Base-by-base conservation (phyloP, 306 rosid species). In the Vachellia collinsii region DNA sequence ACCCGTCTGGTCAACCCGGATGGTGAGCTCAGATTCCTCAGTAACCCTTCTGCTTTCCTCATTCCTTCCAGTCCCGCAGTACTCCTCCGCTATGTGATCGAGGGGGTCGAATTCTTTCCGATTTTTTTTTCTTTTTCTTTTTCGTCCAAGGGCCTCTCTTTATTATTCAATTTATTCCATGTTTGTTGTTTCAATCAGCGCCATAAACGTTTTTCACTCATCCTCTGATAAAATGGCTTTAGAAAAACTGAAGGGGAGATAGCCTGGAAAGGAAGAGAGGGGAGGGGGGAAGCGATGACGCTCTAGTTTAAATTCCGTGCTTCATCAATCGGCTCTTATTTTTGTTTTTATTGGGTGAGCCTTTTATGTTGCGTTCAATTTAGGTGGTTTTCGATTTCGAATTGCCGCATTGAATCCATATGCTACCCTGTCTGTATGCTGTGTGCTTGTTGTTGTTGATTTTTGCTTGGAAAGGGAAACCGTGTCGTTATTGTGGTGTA, bases 301-400 rank as follows among this genome's bases (percentile, higher is more conserved):
- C 39, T 83, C 79, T 81, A 67, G 19, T 82, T 74, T 74, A 69
- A 51, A 20, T 50, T 78, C 81, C 38, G 51, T 47, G 68, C 72
- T 77, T 76, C 7, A 29, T 79, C 61, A 43, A 77, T 29, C 71
- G 36, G 77, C 17, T 41, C 47, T 78, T 74, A 14, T 47, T 25
- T 74, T 37, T 54, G 43, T 68, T 62, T 3, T 29, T 29, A 29
- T 29, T 71, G 41, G 76, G 43, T 58, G 48, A 34, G 34, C 12
- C 29, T 25, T 46, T 75, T 29, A 12, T 41, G 8, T 36, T 74
- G 9, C 3, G 51, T 77, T 64, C 76, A 51, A 53, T 70, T 66
- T 75, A 23, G 76, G 59, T 39, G 23, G 44, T 12, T 78, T 59
- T 82, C 72, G 82, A 73, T 83, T 83, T 78, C 20, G 42, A 76